Conservation (phyloP, 2,329 filamentous ascomycete genomes). For the Colletotrichum acutatum region DNA sequence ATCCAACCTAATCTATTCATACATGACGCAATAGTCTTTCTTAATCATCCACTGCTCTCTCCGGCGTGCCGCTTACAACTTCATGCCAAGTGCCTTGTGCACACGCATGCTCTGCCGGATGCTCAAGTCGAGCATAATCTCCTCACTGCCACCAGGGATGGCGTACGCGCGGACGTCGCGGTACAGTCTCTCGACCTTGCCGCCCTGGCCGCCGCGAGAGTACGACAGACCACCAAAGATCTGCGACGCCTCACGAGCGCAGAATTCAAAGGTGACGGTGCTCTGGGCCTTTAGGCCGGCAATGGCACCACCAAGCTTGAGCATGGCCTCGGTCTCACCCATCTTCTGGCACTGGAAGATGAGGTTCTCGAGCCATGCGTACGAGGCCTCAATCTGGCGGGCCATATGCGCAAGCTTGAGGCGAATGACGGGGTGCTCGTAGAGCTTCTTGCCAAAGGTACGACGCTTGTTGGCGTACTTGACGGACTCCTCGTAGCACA, state of each 20-base stretch:
- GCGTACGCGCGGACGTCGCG: conserved; percentile 96
- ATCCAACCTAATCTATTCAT: conserved; percentile 31
- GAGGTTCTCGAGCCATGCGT: conserved; percentile 95
- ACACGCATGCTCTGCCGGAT: conserved; percentile 92
- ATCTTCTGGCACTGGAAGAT: conserved; percentile 94
- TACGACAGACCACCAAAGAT: conserved; percentile 97
- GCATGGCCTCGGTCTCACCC: conserved; percentile 94
- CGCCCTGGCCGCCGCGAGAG: conserved; percentile 92
- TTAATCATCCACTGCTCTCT: neutral
- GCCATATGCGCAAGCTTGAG: conserved; percentile 99
- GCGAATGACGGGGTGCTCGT: conserved; percentile 96
- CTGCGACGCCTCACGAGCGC: conserved; percentile 93
- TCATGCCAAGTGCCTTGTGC: conserved; percentile 93
- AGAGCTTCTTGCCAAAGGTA: conserved; percentile 96
- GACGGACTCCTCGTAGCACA: conserved; percentile 96
- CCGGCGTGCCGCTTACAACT: conserved; percentile 69
- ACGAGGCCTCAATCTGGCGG: conserved; percentile 95
- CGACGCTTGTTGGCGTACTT: conserved; percentile 98
- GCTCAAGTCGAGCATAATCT: conserved; percentile 98
- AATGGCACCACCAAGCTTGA: conserved; percentile 94
- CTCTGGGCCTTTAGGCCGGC: conserved; percentile 93
- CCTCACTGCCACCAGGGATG: conserved; percentile 93
- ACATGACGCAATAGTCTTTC: conserved; percentile 28
- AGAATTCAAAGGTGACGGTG: conserved; percentile 97
- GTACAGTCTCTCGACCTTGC: conserved; percentile 94